Percentiles rank a stretch among this genome's conserved stretches.
These are phyloP conservation scores for Trichoderma simmonsii DNA, from an alignment of 2,329 filamentous ascomycete genomes.

Conservation along the genomic window DNA sequence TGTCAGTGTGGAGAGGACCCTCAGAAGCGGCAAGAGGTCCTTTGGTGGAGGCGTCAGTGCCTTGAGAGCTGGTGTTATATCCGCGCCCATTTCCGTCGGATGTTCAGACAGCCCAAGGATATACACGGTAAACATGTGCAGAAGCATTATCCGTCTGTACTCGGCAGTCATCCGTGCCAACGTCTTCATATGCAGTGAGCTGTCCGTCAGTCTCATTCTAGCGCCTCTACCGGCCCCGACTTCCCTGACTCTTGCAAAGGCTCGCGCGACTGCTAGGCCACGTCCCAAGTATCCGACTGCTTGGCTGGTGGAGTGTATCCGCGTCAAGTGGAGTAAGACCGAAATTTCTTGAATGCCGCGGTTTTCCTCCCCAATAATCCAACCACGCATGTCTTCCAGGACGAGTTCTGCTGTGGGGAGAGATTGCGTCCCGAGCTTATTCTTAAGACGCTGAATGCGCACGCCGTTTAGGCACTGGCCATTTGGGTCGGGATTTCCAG, in stretches of 20 bases:
- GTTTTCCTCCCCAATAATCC: conserved; percentile 64
- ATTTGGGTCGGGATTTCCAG: conserved; percentile 24
- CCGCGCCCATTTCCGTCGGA: conserved; percentile 10
- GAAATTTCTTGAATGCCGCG: conserved; percentile 65
- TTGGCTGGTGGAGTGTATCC: conserved; percentile 54
- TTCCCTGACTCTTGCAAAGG: conserved; percentile 55
- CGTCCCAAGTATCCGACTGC: conserved; percentile 53
- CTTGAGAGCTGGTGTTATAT: conserved; percentile 22
- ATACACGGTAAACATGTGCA: conserved; percentile 52
- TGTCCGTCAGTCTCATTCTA: conserved; percentile 48
- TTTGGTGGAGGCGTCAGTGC: conserved; percentile 34
- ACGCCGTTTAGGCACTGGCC: conserved; percentile 24
- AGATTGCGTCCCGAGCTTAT: conserved; percentile 57
- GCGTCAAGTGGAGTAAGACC: conserved; percentile 64
- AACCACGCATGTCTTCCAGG: conserved; percentile 48
- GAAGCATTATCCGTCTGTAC: conserved; percentile 55
- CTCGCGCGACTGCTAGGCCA: conserved; percentile 55
- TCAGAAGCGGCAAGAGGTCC: conserved; percentile 41
- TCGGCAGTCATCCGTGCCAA: conserved; percentile 53
- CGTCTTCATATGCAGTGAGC: conserved; percentile 55
- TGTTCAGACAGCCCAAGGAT: conserved; percentile 55
- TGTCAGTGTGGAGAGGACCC: conserved; percentile 56
- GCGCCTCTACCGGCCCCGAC: conserved; percentile 44
- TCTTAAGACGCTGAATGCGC: not conserved
- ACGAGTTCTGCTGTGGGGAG: conserved; percentile 16